phyloP scores from a whole-genome alignment of 345 rosid genomes.

The Durio zibethinus region DNA sequence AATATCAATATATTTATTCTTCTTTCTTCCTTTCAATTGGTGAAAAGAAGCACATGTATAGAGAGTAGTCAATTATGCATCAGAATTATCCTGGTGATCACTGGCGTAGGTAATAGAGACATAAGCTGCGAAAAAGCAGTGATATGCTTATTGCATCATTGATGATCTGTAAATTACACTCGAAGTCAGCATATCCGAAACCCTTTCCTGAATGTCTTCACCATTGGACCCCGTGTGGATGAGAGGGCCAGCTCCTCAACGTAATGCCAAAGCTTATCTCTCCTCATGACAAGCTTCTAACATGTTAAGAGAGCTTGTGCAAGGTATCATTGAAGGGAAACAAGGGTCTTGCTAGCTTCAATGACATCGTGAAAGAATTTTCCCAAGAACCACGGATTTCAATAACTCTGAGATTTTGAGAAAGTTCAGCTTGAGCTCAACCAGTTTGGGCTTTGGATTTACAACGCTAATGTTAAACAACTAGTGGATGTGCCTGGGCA shows the following conservation, averaged over 20 bases:
- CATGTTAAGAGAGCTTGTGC: slow-evolving; percentile 76
- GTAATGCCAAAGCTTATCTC: slow-evolving; percentile 67
- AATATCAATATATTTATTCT: too few species aligned
- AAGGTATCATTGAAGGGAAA: slow-evolving; percentile 81
- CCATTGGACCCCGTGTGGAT: slow-evolving; percentile 69
- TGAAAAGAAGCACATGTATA: too few species aligned
- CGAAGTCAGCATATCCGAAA: too few species aligned
- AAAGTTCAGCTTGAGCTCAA: slow-evolving; percentile 74
- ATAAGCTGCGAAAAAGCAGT: too few species aligned
- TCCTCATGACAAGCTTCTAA: slow-evolving; percentile 59
- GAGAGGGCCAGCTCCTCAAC: slow-evolving; percentile 42
- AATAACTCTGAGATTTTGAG: slow-evolving; percentile 68
- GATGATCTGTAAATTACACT: too few species aligned
- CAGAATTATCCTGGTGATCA: too few species aligned
- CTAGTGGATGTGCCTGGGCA: slow-evolving; percentile 83
- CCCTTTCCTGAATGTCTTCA: slow-evolving; percentile 71
- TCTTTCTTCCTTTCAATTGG: too few species aligned
- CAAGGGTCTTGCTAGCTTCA: slow-evolving; percentile 75
- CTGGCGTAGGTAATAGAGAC: too few species aligned
- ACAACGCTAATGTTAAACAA: slow-evolving; percentile 81
- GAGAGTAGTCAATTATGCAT: too few species aligned
- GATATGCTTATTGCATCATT: too few species aligned
- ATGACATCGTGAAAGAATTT: slow-evolving; percentile 87
- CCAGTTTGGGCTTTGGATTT: slow-evolving; percentile 69
- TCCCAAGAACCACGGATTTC: slow-evolving; percentile 68